Evolutionary conservation across 2,329 filamentous ascomycete species (phyloP), one percentile per base, ranked within the genome.

Genomic region (Pyrenochaeta sp.): DNA sequence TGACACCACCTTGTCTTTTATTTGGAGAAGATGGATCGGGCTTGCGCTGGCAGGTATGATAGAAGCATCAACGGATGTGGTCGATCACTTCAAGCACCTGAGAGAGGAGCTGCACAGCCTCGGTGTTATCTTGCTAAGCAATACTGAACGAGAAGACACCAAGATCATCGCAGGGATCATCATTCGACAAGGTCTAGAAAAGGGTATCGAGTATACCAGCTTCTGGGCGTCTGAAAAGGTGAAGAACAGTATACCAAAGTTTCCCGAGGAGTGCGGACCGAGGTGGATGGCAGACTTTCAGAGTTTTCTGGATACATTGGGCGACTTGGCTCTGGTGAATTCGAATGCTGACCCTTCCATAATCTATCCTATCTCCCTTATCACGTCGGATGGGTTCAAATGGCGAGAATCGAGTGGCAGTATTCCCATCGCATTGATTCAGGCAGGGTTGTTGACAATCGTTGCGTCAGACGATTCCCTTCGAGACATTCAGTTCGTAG

Each of bases 121-220:
- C 15, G 73, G 73, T 17, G 39, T 63, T 0, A 44, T 72, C 29
- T 58, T 75, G 3, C 55, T 72, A 9, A 49, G 56, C 14, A 32
- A 20, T 3, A 44, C 49, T 1, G 67, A 71, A 45, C 45, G 35
- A 6, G 74, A 74, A 51, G 69, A 73, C 46, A 66, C 60, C 12
- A 72, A 61, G 15, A 61, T 75, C 9, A 46, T 75, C 4, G 67
- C 71, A 5, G 72, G 69, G 7, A 49, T 72, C 11, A 56, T 74
- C 29, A 64, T 76, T 31, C 65, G 64, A 27, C 51, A 67, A 43
- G 65, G 63, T 10, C 31, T 71, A 7, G 51, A 60, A 18, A 42
- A 57, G 5, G 60, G 63, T 12, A 55, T 73, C 36, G 51, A 61
- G 1, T 71, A 67, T 30, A 21, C 46, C 17, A 54, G 48, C 18